Evolutionary conservation across 139 green algal genomes (phyloP).

Genomic region (Coelastrella sp.): DNA sequence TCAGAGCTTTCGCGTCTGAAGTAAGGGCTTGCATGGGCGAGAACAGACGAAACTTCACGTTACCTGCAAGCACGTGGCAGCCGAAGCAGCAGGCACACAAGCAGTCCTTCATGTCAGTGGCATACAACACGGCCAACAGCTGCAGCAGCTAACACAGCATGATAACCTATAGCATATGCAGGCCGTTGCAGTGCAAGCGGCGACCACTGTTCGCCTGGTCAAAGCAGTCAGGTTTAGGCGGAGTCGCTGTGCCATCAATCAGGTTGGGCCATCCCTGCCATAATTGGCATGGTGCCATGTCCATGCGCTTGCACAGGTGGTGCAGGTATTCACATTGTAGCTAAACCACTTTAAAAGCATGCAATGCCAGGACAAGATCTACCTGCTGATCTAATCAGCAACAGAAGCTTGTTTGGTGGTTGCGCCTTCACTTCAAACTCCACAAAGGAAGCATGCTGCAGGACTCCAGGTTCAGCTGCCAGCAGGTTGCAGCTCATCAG

Average conservation of each 20-base stretch:
- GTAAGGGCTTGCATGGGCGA: neutral
- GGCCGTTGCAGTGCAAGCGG: too few species aligned
- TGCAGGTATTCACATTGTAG: too few species aligned
- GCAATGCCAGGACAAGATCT: neutral
- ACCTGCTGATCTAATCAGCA: slow-evolving; percentile 38
- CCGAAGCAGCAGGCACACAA: neutral
- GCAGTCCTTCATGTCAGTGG: neutral
- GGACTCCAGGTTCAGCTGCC: neutral
- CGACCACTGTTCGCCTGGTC: too few species aligned
- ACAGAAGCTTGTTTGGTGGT: slow-evolving; percentile 19
- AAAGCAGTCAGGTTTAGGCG: too few species aligned
- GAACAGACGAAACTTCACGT: slow-evolving; percentile 21
- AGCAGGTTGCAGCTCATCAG: slow-evolving; percentile 3
- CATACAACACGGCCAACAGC: neutral
- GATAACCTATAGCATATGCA: too few species aligned
- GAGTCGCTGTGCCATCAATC: too few species aligned
- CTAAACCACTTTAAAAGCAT: too few species aligned
- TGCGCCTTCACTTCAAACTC: slow-evolving; percentile 26
- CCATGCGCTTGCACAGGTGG: too few species aligned
- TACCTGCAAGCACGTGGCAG: neutral
- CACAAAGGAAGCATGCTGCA: neutral
- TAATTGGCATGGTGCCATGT: too few species aligned
- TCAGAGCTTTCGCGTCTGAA: neutral
- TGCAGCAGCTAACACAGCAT: too few species aligned
- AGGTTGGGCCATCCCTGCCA: too few species aligned